A percentile compares a stretch with the other conserved stretches of the same genome.
Conservation (phyloP, 441 rosid species). For the Populus trichocarpa region DNA sequence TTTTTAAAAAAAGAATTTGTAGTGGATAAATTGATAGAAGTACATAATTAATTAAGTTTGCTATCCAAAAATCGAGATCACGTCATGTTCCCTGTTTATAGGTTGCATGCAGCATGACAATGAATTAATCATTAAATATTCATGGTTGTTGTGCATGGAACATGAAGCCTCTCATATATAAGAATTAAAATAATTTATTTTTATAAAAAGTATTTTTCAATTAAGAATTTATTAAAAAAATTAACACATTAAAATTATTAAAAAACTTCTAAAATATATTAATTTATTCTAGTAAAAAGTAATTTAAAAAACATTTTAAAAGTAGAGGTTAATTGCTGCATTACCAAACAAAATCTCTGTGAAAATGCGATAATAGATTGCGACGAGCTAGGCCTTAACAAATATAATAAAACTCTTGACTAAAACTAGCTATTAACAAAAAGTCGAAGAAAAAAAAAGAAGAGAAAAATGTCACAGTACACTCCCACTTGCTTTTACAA, state of each 20-base stretch:
- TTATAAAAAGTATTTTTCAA: not conserved
- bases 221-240: no score
- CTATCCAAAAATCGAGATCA: slow-evolving; percentile 9
- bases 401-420: no score
- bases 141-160: not conserved
- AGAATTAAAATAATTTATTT: not conserved
- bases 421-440: not conserved
- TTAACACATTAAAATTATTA: no score
- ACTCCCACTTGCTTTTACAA: not conserved
- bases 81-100: slow-evolving; percentile 25
- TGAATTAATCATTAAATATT: slow-evolving; percentile 9
- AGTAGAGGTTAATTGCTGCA: no score
- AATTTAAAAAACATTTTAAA: no score
- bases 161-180: not conserved
- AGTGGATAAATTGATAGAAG: no score
- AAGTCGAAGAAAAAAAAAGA: not conserved
- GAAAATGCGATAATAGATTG: no score
- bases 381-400: no score
- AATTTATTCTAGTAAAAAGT: no score
- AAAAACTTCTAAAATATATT: no score
- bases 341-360: no score
- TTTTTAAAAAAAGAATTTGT: no score
- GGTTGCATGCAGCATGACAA: slow-evolving; percentile 10
- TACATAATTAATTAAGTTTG: not conserved
- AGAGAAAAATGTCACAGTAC: not conserved